Conservation (phyloP, 257 asterid species). For the Capsicum pubescens region DNA sequence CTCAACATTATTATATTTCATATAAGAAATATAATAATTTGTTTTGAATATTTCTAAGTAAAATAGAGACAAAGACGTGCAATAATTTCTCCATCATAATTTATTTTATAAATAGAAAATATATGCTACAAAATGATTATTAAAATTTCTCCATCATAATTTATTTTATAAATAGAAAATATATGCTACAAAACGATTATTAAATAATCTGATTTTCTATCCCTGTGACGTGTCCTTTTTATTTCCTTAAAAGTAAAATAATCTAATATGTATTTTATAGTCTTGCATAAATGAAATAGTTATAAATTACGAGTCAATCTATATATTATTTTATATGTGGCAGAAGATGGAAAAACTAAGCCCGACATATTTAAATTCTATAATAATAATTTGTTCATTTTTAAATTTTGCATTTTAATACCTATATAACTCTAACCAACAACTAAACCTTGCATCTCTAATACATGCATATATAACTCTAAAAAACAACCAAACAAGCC, state of each 20-base stretch:
- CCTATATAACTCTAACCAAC: no score
- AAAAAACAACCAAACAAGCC: fast-evolving
- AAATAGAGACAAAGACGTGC: neutral
- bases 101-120: neutral
- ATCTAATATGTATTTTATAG: neutral
- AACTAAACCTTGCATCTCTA: no score
- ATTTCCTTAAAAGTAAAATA: neutral
- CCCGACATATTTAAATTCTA: no score
- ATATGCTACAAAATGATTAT: neutral
- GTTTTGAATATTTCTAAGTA: neutral
- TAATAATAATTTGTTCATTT: no score
- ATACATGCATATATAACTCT: neutral
- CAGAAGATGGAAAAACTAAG: neutral
- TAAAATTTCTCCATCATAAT: neutral
- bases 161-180: neutral
- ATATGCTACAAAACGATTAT: neutral
- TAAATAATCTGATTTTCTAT: neutral
- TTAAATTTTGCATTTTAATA: no score
- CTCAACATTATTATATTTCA: no score
- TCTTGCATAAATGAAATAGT: neutral
- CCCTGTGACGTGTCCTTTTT: neutral
- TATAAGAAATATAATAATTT: neutral
- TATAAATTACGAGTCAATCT: neutral
- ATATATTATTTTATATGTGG: neutral
- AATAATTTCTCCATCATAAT: neutral